Percentiles rank a stretch among this genome's conserved stretches.
Evolutionary conservation across 2,329 filamentous ascomycete species (phyloP).

Genomic region (Aspergillus novoparasiticus): DNA sequence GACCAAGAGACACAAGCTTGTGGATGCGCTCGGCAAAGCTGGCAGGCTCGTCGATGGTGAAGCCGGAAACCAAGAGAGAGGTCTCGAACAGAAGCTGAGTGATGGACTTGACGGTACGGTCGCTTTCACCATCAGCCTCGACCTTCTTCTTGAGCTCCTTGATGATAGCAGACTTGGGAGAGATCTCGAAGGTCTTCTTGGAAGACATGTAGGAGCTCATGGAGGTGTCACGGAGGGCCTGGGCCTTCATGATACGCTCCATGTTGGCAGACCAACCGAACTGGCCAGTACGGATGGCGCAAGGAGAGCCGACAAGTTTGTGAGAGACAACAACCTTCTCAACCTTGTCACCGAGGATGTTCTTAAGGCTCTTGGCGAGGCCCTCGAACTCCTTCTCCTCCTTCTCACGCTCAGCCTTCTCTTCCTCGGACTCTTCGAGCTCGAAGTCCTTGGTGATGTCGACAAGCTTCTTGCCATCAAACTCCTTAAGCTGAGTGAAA

Average conservation of each 20-base stretch:
- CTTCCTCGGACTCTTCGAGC: constrained; percentile 98
- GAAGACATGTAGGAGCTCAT: constrained; percentile 99
- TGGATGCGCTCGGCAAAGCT: constrained; percentile 98
- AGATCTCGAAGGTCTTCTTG: constrained; percentile 99
- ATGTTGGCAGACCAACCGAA: constrained; percentile 99
- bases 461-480: constrained; percentile 99
- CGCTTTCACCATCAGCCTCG: constrained; percentile 94
- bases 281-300: constrained; percentile 98
- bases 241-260: constrained; percentile 99
- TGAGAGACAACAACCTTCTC: constrained; percentile 99
- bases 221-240: constrained; percentile 98
- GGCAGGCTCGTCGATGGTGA: constrained; percentile 98
- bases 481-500: constrained; percentile 99
- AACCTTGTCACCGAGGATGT: constrained; percentile 97
- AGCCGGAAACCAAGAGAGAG: constrained; percentile 95
- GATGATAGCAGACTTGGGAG: constrained; percentile 96
- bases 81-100: constrained; percentile 99
- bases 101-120: constrained; percentile 99
- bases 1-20: constrained; percentile 96
- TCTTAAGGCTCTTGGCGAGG: constrained; percentile 97
- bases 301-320: constrained; percentile 93
- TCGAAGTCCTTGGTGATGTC: constrained; percentile 99
- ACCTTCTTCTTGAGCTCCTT: constrained; percentile 99
- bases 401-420: constrained; percentile 92
- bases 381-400: constrained; percentile 98